Conservation (phyloP, 139 green algal species). For the Chlamydomonas asymmetrica region DNA sequence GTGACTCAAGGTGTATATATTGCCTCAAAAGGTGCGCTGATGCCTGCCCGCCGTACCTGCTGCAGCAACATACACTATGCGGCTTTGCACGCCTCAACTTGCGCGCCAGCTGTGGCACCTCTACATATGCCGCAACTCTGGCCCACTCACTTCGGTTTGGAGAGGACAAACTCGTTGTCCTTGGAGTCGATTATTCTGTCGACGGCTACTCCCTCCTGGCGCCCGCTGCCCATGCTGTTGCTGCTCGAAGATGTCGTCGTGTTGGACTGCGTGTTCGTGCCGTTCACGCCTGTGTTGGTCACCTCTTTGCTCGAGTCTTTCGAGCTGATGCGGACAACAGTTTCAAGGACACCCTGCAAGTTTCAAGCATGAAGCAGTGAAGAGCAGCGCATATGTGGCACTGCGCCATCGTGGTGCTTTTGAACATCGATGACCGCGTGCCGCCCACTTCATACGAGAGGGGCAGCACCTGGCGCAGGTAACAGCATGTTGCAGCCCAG, state of each 20-base stretch:
- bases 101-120: no score
- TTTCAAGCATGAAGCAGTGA: no score
- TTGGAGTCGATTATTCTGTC: constrained; percentile 94
- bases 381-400: neutral
- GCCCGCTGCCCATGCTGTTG: neutral
- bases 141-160: constrained; percentile 72
- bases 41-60: constrained; percentile 6
- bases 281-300: neutral
- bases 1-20: neutral
- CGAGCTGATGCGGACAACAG: constrained; percentile 41
- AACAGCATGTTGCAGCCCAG: neutral
- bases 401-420: neutral
- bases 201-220: constrained; percentile 45
- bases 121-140: neutral
- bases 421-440: neutral
- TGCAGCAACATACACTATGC: no score
- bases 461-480: neutral
- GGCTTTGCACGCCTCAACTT: no score
- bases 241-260: neutral
- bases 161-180: constrained; percentile 98
- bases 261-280: constrained; percentile 2
- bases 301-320: neutral
- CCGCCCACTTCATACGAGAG: neutral
- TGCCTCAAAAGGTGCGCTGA: neutral
- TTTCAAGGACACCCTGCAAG: constrained; percentile 44